A percentile compares a stretch with the other conserved stretches of the same genome.
These are phyloP conservation scores for Corymbia calophylla DNA, from an alignment of 441 rosid genomes.

Conservation along the genomic window DNA sequence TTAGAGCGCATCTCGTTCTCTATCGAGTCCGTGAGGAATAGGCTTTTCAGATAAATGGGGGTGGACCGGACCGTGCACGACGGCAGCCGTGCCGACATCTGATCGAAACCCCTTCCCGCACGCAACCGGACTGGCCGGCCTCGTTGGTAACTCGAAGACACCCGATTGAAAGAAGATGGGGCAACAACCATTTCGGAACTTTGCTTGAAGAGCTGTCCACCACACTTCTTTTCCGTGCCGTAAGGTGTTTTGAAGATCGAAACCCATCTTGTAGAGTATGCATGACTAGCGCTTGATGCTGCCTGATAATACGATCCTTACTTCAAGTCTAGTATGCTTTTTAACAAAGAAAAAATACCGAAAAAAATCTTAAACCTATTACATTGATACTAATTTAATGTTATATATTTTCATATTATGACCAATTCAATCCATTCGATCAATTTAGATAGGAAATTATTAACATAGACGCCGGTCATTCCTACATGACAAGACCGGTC, in stretches of 20 bases:
- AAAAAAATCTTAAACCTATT: neutral
- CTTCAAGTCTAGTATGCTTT: neutral
- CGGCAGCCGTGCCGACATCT: neutral
- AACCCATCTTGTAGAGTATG: neutral
- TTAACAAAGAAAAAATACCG: neutral
- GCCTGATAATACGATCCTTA: neutral
- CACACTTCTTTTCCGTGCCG: neutral
- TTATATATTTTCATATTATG: accelerated
- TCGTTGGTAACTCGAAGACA: neutral
- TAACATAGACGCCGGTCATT: accelerated
- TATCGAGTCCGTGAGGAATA: neutral
- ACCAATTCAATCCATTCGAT: accelerated
- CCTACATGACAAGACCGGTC: accelerated
- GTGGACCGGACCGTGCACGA: neutral
- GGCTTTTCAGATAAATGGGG: neutral
- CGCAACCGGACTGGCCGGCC: neutral
- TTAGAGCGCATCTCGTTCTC: neutral
- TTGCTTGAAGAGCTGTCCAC: neutral
- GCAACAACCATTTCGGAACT: neutral
- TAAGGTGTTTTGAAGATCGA: neutral
- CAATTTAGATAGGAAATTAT: neutral
- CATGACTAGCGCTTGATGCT: neutral
- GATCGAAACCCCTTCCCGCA: neutral
- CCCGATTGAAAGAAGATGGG: neutral
- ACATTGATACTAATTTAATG: accelerated